Evolutionary conservation across 768 basidiomycete species (phyloP), one percentile per base, ranked within the genome.

Genomic region (Coprinopsis strossmayeri): DNA sequence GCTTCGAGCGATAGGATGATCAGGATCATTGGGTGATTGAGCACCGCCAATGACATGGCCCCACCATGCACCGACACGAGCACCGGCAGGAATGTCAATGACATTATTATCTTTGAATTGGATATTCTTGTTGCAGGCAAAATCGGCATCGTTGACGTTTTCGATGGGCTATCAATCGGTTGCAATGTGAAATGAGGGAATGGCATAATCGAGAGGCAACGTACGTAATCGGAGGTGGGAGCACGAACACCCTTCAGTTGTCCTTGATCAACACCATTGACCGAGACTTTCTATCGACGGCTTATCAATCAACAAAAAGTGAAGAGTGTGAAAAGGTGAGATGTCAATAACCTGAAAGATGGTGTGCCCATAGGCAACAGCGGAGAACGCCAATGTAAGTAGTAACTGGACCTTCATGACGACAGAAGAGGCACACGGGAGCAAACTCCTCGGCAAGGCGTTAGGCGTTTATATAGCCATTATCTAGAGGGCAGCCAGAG

Each of bases 101-200:
- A 75, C 61, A 10, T 62, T 61, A 37, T 61, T 55, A 24, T 71
- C 74, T n/a, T 74, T 61, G 10, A 72, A 75, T 37, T 65, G 61
- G 50, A 70, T 76, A 11, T 70, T 71, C 34, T 77, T 76, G 49
- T 79, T 80, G 66, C 78, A 80, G 41, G 79, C 78, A 23, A 70
- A 51, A 54, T 70, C 69, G 2, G 32, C 49, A 20, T 50, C 49
- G 43, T 44, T 50, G 32, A 50, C 49, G 30, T 37, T 50, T 35
- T 44, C 34, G 25, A 50, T 45, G 2, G 42, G 49, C 49, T 50
- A 27, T 23, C 15, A n/a, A 2, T n/a, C 7, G 20, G 28, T 34
- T 17, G 4, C 5, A 23, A 11, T n/a, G 17, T 3, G 27, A 23
- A 15, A 23, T 24, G 24, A 5, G 11, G n/a, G 9, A 49, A 17